A percentile compares a stretch with the other conserved stretches of the same genome.
Conservation (phyloP, 768 basidiomycete species). For the Gymnopilus dilepis region DNA sequence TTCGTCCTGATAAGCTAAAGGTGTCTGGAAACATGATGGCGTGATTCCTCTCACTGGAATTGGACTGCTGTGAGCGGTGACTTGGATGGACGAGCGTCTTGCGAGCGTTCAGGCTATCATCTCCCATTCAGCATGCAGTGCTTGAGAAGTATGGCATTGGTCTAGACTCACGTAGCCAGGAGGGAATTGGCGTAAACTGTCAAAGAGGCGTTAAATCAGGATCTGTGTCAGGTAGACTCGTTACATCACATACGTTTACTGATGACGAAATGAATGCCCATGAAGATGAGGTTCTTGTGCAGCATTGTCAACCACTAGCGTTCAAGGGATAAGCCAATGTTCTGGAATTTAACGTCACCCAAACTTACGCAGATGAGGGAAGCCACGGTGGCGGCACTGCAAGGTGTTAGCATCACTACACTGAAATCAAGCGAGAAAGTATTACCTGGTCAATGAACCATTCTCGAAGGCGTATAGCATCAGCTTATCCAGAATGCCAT, state of each 20-base stretch:
- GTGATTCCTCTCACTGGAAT: constrained; percentile 11
- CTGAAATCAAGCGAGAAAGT: constrained; percentile 1
- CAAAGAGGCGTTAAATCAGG: neutral
- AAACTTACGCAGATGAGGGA: constrained; percentile 13
- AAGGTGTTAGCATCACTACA: neutral
- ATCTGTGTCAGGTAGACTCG: neutral
- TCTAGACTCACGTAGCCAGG: constrained; percentile 47
- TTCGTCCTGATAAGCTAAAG: constrained; percentile 7
- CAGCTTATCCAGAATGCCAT: constrained; percentile 50
- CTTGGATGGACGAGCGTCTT: neutral
- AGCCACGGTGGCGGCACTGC: constrained; percentile 11
- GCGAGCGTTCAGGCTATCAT: constrained; percentile 15
- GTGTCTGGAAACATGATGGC: constrained; percentile 18
- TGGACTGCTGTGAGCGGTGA: constrained; percentile 9
- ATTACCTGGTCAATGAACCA: constrained; percentile 49
- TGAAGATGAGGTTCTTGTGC: constrained; percentile 53
- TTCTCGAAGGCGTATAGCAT: constrained; percentile 60
- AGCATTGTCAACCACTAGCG: constrained; percentile 49
- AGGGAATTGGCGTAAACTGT: constrained; percentile 58
- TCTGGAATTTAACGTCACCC: neutral
- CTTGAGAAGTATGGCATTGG: too few species aligned
- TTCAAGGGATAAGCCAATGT: neutral
- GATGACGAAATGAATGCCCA: constrained; percentile 60
- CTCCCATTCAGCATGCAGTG: too few species aligned
- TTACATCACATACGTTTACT: constrained; percentile 44